Evolutionary conservation across 1,139 yeast genomes (phyloP).

Genomic region (Lodderomyces metapsilosis): DNA sequence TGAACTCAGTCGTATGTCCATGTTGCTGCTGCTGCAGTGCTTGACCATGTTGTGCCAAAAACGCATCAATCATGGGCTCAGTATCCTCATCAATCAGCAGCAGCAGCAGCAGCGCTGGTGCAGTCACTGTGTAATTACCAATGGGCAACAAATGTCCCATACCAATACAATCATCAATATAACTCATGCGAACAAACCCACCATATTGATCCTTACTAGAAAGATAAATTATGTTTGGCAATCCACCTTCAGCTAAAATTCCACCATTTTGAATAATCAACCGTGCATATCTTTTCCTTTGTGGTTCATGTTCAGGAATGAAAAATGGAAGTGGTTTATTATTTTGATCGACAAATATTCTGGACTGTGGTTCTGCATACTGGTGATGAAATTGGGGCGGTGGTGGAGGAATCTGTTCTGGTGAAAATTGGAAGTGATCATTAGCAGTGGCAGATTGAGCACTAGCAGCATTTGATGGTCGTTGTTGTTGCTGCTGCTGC

Average conservation of each 20-base stretch:
- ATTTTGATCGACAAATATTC: constrained; percentile 10
- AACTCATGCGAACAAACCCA: constrained; percentile 15
- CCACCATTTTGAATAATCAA: constrained; percentile 35
- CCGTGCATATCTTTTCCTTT: constrained; percentile 20
- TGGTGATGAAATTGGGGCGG: constrained; percentile 6
- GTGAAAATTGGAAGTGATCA: constrained; percentile 9
- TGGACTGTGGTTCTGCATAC: constrained; percentile 6
- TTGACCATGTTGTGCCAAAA: constrained; percentile 5
- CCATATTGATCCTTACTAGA: constrained; percentile 6
- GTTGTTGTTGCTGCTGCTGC: constrained; percentile 6
- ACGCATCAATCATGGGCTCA: constrained; percentile 8
- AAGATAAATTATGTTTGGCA: constrained; percentile 4
- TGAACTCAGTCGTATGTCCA: constrained; percentile 1
- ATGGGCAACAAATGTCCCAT: constrained; percentile 11
- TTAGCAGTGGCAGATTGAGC: not conserved
- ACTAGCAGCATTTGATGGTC: not conserved
- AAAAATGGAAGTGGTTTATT: constrained; percentile 23
- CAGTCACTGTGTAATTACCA: constrained; percentile 5
- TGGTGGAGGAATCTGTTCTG: constrained; percentile 5
- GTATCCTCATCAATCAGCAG: constrained; percentile 4
- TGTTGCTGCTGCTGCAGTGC: constrained; percentile 5
- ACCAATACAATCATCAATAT: constrained; percentile 23
- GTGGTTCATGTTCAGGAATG: constrained; percentile 23
- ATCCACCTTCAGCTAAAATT: constrained; percentile 21
- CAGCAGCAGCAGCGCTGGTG: not conserved